Base-by-base conservation (phyloP, 495 filamentous ascomycete species). In the Lindgomyces ingoldianus region DNA sequence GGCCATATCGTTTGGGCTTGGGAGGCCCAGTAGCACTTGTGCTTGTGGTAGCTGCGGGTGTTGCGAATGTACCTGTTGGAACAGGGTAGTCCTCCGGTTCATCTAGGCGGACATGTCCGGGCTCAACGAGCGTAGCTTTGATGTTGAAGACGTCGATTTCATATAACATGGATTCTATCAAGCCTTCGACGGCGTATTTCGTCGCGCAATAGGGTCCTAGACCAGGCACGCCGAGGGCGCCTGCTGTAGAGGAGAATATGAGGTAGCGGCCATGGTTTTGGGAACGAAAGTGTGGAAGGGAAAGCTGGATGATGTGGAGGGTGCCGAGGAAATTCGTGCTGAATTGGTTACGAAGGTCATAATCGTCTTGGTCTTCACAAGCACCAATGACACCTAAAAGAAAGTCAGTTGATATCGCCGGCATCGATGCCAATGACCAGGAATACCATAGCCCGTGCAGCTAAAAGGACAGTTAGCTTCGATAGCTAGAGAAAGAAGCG, bases 301-400 rank as follows among this genome's bases (percentile, higher is more conserved):
- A 90, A n/a, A 89, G 77, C 74, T 96, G 91, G 62, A 97, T 88
- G 69, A 98, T 98, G 73, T 97, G 88, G 62, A 97, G 72, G 0
- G 91, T 93, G 56, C 94, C 94, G 75, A 92, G 91, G 78, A 96
- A 95, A 74, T 98, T 98, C 29, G 92, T 97, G 76, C 93, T 89
- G 76, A 98, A 97, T 74, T 98, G 93, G 72, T 93, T 94, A 62
- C 91, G 88, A 64, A 98, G 87, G 68, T 98, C 93, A 74, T 90
- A 87, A 70, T 94, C 91, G 76, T 96, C 91, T 76, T 98, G 94
- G 78, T 97, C 94, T 77, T 98, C 94, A 77, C 91, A 96, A 1
- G 93, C 88, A 27, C 91, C 93, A 67, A 98, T 96, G 33, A 98
- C 91, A 51, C 93, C 94, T 73, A 49, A 22, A 2, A 19, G 9